A percentile compares a stretch with the other conserved stretches of the same genome.
Evolutionary conservation across 2,329 filamentous ascomycete genomes (phyloP).

Genomic region (Alternaria arborescens): DNA sequence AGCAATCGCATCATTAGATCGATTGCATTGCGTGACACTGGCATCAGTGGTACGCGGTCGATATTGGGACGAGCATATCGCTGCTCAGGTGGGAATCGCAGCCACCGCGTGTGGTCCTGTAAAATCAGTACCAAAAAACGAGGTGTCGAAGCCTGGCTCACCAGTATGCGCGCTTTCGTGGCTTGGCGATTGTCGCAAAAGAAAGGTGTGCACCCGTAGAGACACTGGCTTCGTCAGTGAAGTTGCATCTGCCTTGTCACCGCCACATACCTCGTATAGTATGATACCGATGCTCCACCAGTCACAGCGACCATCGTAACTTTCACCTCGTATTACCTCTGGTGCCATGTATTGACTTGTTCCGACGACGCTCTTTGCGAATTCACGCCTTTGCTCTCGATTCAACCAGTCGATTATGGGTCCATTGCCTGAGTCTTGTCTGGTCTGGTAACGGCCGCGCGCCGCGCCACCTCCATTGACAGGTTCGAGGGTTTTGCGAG

Average conservation of each 20-base stretch:
- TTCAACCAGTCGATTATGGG: slow-evolving; percentile 55
- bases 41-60: slow-evolving; percentile 48
- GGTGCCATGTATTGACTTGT: slow-evolving; percentile 99
- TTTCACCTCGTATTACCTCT: slow-evolving; percentile 82
- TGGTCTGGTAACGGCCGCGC: slow-evolving; percentile 30
- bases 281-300: slow-evolving; percentile 98
- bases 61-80: slow-evolving; percentile 63
- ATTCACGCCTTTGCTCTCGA: slow-evolving; percentile 66
- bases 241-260: not conserved
- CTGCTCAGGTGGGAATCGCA: slow-evolving; percentile 72
- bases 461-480: slow-evolving; percentile 44
- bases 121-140: slow-evolving; percentile 20
- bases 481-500: slow-evolving; percentile 56
- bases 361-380: slow-evolving; percentile 87
- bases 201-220: slow-evolving; percentile 93
- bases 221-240: slow-evolving; percentile 61
- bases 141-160: slow-evolving; percentile 52
- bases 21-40: slow-evolving; percentile 75
- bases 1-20: slow-evolving; percentile 79
- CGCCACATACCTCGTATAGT: slow-evolving; percentile 73
- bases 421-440: slow-evolving; percentile 35
- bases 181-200: slow-evolving; percentile 80
- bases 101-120: slow-evolving; percentile 73
- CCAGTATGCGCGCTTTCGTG: slow-evolving; percentile 86
- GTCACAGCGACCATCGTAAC: slow-evolving; percentile 92